phyloP scores from a whole-genome alignment of 179 eudicot genomes.

The Silene vulgaris region DNA sequence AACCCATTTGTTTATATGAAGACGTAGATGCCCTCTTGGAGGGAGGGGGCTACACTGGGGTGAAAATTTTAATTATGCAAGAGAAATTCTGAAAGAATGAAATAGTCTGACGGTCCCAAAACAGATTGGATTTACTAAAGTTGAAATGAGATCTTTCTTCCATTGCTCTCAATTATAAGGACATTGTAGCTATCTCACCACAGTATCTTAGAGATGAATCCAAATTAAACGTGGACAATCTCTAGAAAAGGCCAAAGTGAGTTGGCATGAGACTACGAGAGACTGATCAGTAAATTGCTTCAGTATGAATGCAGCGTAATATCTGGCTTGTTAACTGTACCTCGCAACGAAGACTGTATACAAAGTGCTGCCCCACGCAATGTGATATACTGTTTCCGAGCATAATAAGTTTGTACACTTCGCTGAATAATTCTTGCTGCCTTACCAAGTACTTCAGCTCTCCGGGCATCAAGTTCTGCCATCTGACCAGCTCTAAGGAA shows the following conservation, averaged over 20 bases:
- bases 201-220: not conserved
- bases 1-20: not conserved
- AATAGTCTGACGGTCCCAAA: not conserved
- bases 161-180: not conserved
- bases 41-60: not conserved
- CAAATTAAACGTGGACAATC: not conserved
- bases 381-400: slow-evolving; percentile 62
- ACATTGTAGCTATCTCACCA: not conserved
- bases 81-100: not conserved
- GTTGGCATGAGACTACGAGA: not conserved
- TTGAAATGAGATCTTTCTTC: not conserved
- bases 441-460: slow-evolving; percentile 69
- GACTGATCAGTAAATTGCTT: not conserved
- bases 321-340: slow-evolving; percentile 36
- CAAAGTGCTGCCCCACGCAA: slow-evolving; percentile 52
- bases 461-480: slow-evolving; percentile 93
- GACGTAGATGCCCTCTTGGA: slow-evolving; percentile 8
- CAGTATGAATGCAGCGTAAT: slow-evolving; percentile 7
- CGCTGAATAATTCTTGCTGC: slow-evolving; percentile 84
- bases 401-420: slow-evolving; percentile 61
- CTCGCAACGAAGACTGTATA: slow-evolving; percentile 63
- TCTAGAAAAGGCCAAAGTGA: slow-evolving; percentile 1
- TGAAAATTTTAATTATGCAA: not conserved
- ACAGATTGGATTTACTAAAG: not conserved
- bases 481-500: slow-evolving; percentile 98